These are phyloP conservation scores for thale cress (Arabidopsis thaliana) DNA, from an alignment of 345 rosid genomes.

Conservation along the genomic window TAIR10.1 NC_003071.7:4114001-4114500, in stretches of 20 bases:
- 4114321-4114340: neutral
- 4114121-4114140: neutral
- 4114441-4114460: neutral
- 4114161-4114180: neutral
- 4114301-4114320: neutral
- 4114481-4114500: neutral
- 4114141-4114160: constrained; percentile 1
- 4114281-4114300: neutral
- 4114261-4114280: neutral
- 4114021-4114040: neutral
- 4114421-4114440: neutral
- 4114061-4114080: neutral
- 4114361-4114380: constrained; percentile 1
- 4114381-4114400: neutral
- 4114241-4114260: neutral
- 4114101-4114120: neutral
- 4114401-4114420: neutral
- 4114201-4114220: constrained; percentile 2
- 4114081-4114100: neutral
- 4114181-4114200: neutral
- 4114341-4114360: neutral
- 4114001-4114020: neutral
- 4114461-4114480: neutral
- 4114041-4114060: neutral
- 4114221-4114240: neutral